phyloP scores from a whole-genome alignment of 352 stramenopile species.

The Phytopythium sindhum region DNA sequence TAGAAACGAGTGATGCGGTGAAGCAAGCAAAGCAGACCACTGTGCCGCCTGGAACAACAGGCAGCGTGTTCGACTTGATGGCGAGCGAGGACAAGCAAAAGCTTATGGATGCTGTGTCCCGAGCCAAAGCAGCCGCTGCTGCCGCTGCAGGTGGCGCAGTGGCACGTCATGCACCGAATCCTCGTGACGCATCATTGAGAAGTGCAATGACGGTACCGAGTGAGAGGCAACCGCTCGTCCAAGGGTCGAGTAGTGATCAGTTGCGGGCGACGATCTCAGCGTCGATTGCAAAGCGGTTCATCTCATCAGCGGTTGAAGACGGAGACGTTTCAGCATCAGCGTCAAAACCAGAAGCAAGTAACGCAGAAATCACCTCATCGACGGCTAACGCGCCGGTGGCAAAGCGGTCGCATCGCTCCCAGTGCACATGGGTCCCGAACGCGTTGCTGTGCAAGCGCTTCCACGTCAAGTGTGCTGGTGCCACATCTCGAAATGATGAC shows the following conservation, averaged over 20 bases:
- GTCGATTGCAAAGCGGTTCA: conserved; percentile 80
- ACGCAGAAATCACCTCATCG: background rate
- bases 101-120: conserved; percentile 33
- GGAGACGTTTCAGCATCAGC: background rate
- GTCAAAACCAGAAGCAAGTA: background rate
- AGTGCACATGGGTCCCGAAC: conserved; percentile 61
- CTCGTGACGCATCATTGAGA: background rate
- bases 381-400: background rate
- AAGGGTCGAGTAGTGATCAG: conserved; percentile 28
- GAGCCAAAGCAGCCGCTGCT: conserved; percentile 22
- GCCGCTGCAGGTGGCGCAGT: background rate
- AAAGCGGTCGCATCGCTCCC: conserved; percentile 48
- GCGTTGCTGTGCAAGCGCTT: conserved; percentile 82
- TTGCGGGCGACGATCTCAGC: conserved; percentile 76
- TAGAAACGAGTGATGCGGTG: conserved; percentile 11
- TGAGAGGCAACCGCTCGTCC: conserved; percentile 36
- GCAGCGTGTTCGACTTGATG: conserved; percentile 67
- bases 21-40: background rate
- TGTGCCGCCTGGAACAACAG: background rate
- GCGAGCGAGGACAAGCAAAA: conserved; percentile 38
- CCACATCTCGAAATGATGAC: conserved; percentile 22
- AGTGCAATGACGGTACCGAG: conserved; percentile 4
- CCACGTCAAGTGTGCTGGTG: conserved; percentile 55
- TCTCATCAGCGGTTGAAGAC: conserved; percentile 26
- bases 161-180: background rate